These are phyloP conservation scores for Lactifluus volemus DNA, from an alignment of 768 basidiomycete genomes.

Conservation along the genomic window DNA sequence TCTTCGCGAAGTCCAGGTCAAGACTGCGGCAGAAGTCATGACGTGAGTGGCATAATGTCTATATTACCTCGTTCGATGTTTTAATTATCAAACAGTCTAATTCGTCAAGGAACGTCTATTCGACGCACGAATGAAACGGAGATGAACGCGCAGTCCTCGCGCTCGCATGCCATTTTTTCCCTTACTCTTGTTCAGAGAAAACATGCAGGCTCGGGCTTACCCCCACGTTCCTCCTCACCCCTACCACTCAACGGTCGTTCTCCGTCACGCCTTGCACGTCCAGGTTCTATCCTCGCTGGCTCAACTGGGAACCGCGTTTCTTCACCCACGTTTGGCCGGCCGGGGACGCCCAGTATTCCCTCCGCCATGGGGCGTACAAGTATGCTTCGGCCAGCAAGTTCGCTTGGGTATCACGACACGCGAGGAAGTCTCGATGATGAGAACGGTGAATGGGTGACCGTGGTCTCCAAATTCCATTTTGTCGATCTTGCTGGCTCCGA, in stretches of 20 bases:
- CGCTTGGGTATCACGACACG: constrained; percentile 33
- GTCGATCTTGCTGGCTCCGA: constrained; percentile 98
- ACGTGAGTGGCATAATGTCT: constrained; percentile 43
- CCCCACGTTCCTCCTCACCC: constrained; percentile 71
- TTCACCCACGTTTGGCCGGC: constrained; percentile 72
- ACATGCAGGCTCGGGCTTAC: constrained; percentile 58
- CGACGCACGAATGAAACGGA: constrained; percentile 94
- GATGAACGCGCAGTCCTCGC: constrained; percentile 97
- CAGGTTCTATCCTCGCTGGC: constrained; percentile 65
- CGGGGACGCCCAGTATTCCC: constrained; percentile 71
- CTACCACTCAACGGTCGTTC: constrained; percentile 68
- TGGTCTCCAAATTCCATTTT: constrained; percentile 95
- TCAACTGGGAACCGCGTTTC: constrained; percentile 43
- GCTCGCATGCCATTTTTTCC: constrained; percentile 98
- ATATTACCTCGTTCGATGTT: constrained; percentile 4
- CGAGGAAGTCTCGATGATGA: constrained; percentile 44
- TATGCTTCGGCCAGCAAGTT: constrained; percentile 62
- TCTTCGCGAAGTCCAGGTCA: constrained; percentile 85
- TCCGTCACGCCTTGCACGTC: constrained; percentile 68
- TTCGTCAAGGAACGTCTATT: constrained; percentile 83
- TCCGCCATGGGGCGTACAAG: constrained; percentile 63
- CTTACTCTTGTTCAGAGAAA: constrained; percentile 90
- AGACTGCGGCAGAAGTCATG: constrained; percentile 85
- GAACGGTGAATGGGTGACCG: constrained; percentile 76
- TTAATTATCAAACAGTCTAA: constrained; percentile 44